Evolutionary conservation across 306 rosid genomes (phyloP).

Genomic region (Lablab purpureus): DNA sequence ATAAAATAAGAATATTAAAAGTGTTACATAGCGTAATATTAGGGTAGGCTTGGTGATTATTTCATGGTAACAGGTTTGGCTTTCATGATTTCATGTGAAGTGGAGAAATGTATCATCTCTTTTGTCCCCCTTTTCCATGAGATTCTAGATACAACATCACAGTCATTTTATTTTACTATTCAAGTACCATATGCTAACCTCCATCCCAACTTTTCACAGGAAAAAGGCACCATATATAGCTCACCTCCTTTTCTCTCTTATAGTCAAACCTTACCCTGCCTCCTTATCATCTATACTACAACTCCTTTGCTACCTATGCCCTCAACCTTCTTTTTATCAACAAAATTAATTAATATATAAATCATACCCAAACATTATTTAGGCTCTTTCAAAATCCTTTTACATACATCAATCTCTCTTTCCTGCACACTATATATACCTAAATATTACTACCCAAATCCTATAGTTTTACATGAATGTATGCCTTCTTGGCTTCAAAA

Average conservation of each 20-base stretch:
- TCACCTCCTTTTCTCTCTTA: constrained; percentile 45
- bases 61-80: not conserved
- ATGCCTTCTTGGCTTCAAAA: too few species aligned
- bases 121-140: constrained; percentile 4
- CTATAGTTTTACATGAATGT: too few species aligned
- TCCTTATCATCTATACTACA: not conserved
- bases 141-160: constrained; percentile 29
- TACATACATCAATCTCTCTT: too few species aligned
- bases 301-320: not conserved
- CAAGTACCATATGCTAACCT: constrained; percentile 18
- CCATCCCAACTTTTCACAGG: constrained; percentile 32
- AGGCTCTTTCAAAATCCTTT: too few species aligned
- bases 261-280: constrained; percentile 52
- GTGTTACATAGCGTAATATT: not conserved
- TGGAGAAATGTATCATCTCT: not conserved
- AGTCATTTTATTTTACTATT: constrained; percentile 38
- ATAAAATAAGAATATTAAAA: not conserved
- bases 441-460: too few species aligned
- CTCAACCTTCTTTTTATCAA: too few species aligned
- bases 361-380: too few species aligned
- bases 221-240: constrained; percentile 44
- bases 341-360: too few species aligned
- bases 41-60: not conserved
- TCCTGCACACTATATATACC: too few species aligned
- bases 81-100: not conserved